Conservation (phyloP, 176 grass and related monocot species). For the Pontederia paniculata region DNA sequence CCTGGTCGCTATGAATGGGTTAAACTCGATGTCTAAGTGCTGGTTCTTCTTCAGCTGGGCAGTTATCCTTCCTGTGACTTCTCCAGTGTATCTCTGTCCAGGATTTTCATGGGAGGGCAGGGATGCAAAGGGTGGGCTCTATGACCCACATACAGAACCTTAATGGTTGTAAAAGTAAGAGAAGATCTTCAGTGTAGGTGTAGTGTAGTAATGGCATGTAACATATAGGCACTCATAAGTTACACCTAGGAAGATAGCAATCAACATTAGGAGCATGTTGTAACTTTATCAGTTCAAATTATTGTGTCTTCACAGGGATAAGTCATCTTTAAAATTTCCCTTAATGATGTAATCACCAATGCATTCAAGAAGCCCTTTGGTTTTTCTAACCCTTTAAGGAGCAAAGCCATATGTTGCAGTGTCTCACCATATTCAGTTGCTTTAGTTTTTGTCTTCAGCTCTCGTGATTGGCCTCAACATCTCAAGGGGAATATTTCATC, state of each 20-base stretch:
- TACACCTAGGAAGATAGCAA: background rate
- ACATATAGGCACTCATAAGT: constrained; percentile 11
- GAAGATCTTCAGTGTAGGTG: background rate
- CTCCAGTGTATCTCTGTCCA: constrained; percentile 14
- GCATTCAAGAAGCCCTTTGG: too few species aligned
- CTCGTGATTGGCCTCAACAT: too few species aligned
- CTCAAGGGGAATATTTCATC: too few species aligned
- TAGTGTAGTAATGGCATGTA: constrained; percentile 6
- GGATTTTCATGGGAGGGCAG: constrained; percentile 15
- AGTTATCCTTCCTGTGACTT: background rate
- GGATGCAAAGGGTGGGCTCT: background rate
- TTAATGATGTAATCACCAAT: background rate
- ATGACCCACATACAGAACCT: background rate
- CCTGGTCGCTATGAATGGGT: constrained; percentile 16
- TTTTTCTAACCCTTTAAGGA: background rate
- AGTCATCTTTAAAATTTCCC: background rate
- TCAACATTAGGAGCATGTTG: background rate
- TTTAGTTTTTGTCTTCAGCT: too few species aligned
- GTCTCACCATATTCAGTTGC: too few species aligned
- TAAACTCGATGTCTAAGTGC: constrained; percentile 7
- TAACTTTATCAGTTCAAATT: background rate
- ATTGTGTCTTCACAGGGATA: background rate
- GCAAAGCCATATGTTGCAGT: background rate
- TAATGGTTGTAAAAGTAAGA: constrained; percentile 11
- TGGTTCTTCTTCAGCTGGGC: constrained; percentile 6